Evolutionary conservation across 345 rosid species (phyloP).

Genomic region (Arabidopsis suecica): DNA sequence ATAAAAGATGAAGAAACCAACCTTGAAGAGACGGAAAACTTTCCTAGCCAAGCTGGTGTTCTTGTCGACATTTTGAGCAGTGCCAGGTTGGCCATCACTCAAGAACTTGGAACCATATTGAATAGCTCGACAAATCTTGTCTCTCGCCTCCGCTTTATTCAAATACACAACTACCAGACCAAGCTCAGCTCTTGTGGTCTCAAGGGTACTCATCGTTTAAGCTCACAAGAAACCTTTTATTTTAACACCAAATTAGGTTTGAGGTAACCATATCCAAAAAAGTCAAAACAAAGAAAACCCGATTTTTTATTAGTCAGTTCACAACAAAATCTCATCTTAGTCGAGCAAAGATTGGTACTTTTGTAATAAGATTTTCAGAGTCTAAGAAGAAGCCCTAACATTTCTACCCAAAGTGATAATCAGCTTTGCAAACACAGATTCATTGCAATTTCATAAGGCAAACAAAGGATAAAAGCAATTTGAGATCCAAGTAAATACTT

Average conservation of each 20-base stretch:
- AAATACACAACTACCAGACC: conserved; percentile 79
- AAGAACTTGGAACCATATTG: conserved; percentile 94
- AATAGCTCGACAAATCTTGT: conserved; percentile 97
- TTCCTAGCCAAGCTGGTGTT: conserved; percentile 94
- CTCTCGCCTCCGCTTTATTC: conserved; percentile 97
- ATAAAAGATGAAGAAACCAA: conserved; percentile 26
- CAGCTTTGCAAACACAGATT: conserved; percentile 8
- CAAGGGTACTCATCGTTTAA: conserved; percentile 61
- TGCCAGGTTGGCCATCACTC: conserved; percentile 86
- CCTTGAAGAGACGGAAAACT: conserved; percentile 96
- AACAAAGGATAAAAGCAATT: background rate
- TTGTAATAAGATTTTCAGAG: background rate
- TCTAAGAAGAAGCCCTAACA: conserved; percentile 11
- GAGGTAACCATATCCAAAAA: background rate
- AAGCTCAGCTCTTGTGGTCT: conserved; percentile 91
- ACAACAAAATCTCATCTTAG: conserved; percentile 10
- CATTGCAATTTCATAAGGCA: background rate
- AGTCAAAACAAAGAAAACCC: background rate
- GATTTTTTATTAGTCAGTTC: background rate
- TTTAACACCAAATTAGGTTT: conserved; percentile 4
- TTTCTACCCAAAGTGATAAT: background rate
- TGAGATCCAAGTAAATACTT: background rate
- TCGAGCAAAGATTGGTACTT: conserved; percentile 9
- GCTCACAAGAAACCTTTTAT: background rate
- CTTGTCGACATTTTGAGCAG: conserved; percentile 93